These are phyloP conservation scores for Mortierella sp. DNA, from an alignment of 371 early-diverging fungal genomes.

Conservation along the genomic window DNA sequence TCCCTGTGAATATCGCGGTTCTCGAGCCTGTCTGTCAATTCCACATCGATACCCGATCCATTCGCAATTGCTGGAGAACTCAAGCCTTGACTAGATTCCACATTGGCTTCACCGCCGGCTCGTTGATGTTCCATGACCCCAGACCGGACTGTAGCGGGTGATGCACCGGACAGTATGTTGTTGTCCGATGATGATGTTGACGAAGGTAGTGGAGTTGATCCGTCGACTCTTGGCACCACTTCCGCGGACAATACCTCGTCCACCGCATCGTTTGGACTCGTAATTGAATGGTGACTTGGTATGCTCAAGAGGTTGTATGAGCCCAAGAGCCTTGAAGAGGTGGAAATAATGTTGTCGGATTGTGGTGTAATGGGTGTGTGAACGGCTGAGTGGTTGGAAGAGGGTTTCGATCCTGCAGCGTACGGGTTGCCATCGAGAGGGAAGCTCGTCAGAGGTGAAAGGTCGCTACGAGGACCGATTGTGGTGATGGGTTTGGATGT, in stretches of 20 bases:
- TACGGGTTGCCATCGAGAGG: conserved; percentile 19
- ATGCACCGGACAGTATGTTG: too few species aligned
- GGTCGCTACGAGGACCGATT: neutral
- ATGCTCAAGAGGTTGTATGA: neutral
- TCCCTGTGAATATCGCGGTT: neutral
- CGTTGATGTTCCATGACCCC: neutral
- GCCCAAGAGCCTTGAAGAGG: neutral
- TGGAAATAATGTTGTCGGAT: neutral
- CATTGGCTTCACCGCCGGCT: neutral
- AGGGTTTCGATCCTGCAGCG: neutral
- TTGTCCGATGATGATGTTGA: neutral
- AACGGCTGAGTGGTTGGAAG: neutral
- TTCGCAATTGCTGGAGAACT: neutral
- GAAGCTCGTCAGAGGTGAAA: conserved; percentile 13
- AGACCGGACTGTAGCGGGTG: too few species aligned
- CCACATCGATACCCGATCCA: neutral
- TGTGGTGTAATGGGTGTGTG: conserved; percentile 1
- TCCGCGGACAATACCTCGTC: neutral
- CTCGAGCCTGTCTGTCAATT: neutral
- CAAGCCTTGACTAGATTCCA: neutral
- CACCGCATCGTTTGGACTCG: neutral
- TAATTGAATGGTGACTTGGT: neutral
- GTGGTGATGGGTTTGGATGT: neutral
- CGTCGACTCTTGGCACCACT: neutral
- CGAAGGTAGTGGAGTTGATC: neutral